Percentiles rank a stretch among this genome's conserved stretches.
Evolutionary conservation across 345 rosid genomes (phyloP).

Genomic region (Brassica nigra): DNA sequence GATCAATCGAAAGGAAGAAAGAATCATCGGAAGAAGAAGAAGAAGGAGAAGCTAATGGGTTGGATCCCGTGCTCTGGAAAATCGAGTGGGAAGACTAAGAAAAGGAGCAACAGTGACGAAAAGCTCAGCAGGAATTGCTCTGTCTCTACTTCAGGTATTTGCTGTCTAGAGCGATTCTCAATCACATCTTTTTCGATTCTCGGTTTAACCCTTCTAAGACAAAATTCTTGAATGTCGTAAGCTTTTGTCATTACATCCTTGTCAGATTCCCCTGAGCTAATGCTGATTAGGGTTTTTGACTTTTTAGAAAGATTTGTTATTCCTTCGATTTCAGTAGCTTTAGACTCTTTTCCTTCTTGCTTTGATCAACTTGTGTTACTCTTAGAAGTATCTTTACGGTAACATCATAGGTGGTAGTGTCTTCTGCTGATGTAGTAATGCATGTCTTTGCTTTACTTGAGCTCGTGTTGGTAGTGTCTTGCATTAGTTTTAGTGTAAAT

Average conservation of each 20-base stretch:
- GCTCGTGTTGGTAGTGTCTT: not conserved
- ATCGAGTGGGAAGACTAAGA: conserved; percentile 45
- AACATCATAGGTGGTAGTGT: not conserved
- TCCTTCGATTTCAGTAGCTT: conserved; percentile 8
- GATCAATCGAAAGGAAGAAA: conserved; percentile 30
- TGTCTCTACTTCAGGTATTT: conserved; percentile 48
- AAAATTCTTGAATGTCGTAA: not conserved
- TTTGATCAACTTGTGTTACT: conserved; percentile 6
- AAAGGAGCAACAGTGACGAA: conserved; percentile 44
- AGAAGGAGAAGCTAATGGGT: conserved; percentile 48
- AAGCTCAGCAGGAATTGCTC: conserved; percentile 46
- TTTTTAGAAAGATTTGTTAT: not conserved
- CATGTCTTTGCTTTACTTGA: not conserved
- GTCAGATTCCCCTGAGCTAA: conserved; percentile 18
- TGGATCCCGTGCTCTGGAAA: conserved; percentile 78
- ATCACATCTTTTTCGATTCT: not conserved
- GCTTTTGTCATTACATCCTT: not conserved
- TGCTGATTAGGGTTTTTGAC: conserved; percentile 38
- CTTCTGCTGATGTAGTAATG: too few relatives aligned
- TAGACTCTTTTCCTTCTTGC: not conserved
- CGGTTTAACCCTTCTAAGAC: not conserved
- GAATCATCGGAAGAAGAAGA: conserved; percentile 23
- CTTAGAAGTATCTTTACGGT: not conserved
- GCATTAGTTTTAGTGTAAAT: not conserved
- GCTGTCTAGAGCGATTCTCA: not conserved